phyloP scores from a whole-genome alignment of 768 basidiomycete genomes.

The Leccinum variicolor region DNA sequence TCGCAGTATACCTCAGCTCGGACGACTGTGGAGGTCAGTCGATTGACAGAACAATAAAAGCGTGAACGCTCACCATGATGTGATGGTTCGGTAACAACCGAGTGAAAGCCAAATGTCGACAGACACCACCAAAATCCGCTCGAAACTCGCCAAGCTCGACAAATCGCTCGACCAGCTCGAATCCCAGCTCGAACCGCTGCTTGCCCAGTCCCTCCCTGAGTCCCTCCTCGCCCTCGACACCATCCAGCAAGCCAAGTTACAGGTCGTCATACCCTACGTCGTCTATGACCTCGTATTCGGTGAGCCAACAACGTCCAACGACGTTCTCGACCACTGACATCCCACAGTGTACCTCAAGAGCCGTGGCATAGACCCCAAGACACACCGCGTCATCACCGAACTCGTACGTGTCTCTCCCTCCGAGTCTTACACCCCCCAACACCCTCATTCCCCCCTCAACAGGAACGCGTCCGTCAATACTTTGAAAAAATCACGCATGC shows the following conservation, averaged over 20 bases:
- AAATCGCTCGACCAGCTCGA: constrained; percentile 70
- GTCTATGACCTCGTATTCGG: constrained; percentile 86
- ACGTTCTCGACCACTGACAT: neutral
- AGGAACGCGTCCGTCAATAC: constrained; percentile 73
- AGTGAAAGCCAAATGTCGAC: constrained; percentile 29
- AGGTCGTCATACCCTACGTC: constrained; percentile 76
- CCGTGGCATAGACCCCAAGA: constrained; percentile 73
- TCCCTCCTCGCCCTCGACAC: constrained; percentile 61
- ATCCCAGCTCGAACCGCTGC: constrained; percentile 58
- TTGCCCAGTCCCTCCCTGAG: constrained; percentile 66
- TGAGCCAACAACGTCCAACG: constrained; percentile 33
- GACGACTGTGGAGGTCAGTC: constrained; percentile 57
- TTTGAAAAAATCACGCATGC: constrained; percentile 80
- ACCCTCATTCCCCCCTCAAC: too few relatives aligned
- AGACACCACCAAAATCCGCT: constrained; percentile 34
- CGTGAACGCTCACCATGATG: constrained; percentile 17
- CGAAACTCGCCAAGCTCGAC: constrained; percentile 45
- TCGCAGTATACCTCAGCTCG: constrained; percentile 92
- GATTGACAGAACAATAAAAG: neutral
- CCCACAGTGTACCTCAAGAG: constrained; percentile 74
- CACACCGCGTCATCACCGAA: constrained; percentile 74
- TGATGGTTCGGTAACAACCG: neutral
- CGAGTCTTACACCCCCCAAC: too few relatives aligned
- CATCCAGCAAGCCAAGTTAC: constrained; percentile 79
- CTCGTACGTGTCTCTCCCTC: too few relatives aligned